These are phyloP conservation scores for Plasmodium gonderi DNA, from an alignment of 169 alveolate species.

Conservation along the genomic window DNA sequence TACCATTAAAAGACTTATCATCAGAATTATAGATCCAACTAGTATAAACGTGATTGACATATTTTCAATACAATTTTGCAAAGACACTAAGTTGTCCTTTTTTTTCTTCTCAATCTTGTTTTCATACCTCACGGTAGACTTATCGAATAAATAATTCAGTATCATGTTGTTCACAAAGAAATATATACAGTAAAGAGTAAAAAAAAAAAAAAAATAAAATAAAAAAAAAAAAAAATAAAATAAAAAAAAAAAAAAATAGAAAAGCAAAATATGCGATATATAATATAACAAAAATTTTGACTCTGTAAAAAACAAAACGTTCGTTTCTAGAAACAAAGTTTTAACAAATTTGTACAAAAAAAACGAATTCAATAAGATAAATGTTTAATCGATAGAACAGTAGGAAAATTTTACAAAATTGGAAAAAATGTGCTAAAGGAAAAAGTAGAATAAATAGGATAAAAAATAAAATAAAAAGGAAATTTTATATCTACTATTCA, in stretches of 20 bases:
- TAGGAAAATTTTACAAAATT: not conserved
- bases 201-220: not conserved
- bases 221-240: not conserved
- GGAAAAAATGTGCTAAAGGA: not conserved
- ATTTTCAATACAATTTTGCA: slow-evolving; percentile 52
- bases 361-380: not conserved
- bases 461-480: not conserved
- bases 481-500: not conserved
- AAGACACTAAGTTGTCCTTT: slow-evolving; percentile 7
- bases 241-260: not conserved
- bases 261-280: not conserved
- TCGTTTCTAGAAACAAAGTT: not conserved
- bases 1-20: slow-evolving; percentile 35
- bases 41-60: slow-evolving; percentile 43
- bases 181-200: not conserved
- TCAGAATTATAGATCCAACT: slow-evolving; percentile 30
- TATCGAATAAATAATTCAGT: slow-evolving; percentile 15
- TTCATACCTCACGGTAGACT: slow-evolving; percentile 17
- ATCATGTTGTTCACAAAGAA: not conserved
- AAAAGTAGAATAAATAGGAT: not conserved
- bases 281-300: not conserved
- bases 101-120: slow-evolving; percentile 10
- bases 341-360: not conserved
- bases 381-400: not conserved
- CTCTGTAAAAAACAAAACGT: not conserved